A percentile compares a stretch with the other conserved stretches of the same genome.
phyloP scores from a whole-genome alignment of 257 asterid species.

The Osmanthus fragrans region DNA sequence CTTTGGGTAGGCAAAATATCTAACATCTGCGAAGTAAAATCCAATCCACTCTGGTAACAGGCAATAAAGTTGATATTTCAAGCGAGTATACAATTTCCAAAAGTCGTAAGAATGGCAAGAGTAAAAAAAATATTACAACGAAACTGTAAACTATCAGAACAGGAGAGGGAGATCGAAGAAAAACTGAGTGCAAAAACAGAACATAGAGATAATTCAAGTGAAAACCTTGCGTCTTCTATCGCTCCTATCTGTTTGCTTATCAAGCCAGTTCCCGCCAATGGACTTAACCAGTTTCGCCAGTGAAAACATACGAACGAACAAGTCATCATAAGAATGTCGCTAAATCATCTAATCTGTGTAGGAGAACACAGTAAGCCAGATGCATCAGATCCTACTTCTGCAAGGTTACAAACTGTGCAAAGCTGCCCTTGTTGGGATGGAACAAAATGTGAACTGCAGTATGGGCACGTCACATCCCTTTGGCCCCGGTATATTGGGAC shows the following conservation, averaged over 20 bases:
- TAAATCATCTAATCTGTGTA: slow-evolving; percentile 16
- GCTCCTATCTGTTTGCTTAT: slow-evolving; percentile 1
- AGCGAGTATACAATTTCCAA: background rate
- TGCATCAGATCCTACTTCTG: slow-evolving; percentile 29
- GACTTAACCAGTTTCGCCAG: background rate
- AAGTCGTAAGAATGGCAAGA: background rate
- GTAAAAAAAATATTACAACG: slow-evolving; percentile 9
- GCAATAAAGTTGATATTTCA: slow-evolving; percentile 4
- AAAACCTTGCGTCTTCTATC: background rate
- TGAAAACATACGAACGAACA: too few relatives aligned
- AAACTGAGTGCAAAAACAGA: background rate
- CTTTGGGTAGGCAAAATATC: too few relatives aligned
- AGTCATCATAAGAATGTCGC: background rate
- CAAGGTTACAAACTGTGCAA: slow-evolving; percentile 47
- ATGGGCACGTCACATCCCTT: slow-evolving; percentile 50
- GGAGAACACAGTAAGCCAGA: slow-evolving; percentile 28
- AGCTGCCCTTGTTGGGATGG: slow-evolving; percentile 46
- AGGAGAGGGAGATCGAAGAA: background rate
- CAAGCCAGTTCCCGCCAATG: background rate
- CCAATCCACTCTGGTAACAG: background rate
- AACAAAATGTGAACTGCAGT: slow-evolving; percentile 45
- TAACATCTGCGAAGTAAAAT: too few relatives aligned
- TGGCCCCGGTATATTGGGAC: slow-evolving; percentile 58
- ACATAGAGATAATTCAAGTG: background rate
- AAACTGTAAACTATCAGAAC: background rate